phyloP scores from a whole-genome alignment of 2,329 filamentous ascomycete genomes.

The Thielaviopsis ethacetica region DNA sequence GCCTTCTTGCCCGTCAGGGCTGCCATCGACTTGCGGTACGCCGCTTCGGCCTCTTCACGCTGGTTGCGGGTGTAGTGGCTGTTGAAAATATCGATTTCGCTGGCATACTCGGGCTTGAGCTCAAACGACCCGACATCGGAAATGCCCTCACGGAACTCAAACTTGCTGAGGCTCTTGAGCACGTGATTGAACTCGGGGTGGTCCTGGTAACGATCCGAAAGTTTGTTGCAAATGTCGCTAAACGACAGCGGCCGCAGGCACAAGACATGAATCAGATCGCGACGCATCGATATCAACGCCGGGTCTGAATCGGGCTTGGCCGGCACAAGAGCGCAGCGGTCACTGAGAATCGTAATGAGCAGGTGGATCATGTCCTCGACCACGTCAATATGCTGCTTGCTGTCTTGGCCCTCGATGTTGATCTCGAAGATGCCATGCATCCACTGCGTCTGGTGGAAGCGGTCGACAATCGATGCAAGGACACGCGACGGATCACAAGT shows the following conservation, averaged over 20 bases:
- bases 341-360: slow-evolving; percentile 76
- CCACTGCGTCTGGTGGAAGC: slow-evolving; percentile 80
- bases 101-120: slow-evolving; percentile 69
- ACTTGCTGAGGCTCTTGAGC: slow-evolving; percentile 74
- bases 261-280: slow-evolving; percentile 82
- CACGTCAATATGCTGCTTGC: slow-evolving; percentile 75
- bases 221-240: slow-evolving; percentile 71
- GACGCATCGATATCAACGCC: slow-evolving; percentile 56
- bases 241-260: slow-evolving; percentile 95
- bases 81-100: slow-evolving; percentile 87
- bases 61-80: slow-evolving; percentile 96
- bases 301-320: slow-evolving; percentile 45
- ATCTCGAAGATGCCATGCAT: slow-evolving; percentile 65
- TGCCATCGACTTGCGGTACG: slow-evolving; percentile 74
- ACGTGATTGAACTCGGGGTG: slow-evolving; percentile 75
- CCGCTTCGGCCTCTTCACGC: slow-evolving; percentile 80
- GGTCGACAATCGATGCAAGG: slow-evolving; percentile 76
- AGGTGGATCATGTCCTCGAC: slow-evolving; percentile 93
- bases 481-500: slow-evolving; percentile 71
- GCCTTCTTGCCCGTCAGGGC: slow-evolving; percentile 68
- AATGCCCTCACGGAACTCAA: slow-evolving; percentile 77
- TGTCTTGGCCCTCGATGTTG: slow-evolving; percentile 62
- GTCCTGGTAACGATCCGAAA: slow-evolving; percentile 81
- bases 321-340: slow-evolving; percentile 62
- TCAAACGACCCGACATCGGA: slow-evolving; percentile 91